A percentile compares a stretch with the other conserved stretches of the same genome.
Evolutionary conservation across 202 grass and related monocot species (phyloP).

Genomic region (Dendrocalamus latiflorus): DNA sequence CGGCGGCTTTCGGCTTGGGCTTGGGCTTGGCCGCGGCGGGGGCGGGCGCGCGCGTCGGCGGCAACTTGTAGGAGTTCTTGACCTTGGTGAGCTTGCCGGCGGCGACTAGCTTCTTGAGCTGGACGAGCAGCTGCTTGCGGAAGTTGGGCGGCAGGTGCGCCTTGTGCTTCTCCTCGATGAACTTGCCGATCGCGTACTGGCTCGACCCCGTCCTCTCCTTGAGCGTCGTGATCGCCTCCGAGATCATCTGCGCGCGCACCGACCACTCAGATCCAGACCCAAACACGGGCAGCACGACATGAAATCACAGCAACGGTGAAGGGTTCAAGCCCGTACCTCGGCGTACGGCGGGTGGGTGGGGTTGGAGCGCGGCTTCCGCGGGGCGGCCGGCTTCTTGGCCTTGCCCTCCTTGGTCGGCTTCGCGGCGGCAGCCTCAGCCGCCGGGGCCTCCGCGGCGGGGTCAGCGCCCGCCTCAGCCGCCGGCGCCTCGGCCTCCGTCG

Average conservation of each 20-base stretch:
- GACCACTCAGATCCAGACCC: background rate
- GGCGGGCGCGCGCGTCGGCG: background rate
- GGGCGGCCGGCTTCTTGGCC: constrained; percentile 58
- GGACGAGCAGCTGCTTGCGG: constrained; percentile 39
- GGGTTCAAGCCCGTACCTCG: constrained; percentile 29
- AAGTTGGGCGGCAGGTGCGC: no score
- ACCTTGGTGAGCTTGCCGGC: no score
- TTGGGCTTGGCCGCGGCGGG: background rate
- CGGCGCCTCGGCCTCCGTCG: constrained; percentile 4
- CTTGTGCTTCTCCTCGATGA: no score
- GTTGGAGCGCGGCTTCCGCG: constrained; percentile 22
- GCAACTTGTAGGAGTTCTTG: constrained; percentile 77
- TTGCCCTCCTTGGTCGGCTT: constrained; percentile 64
- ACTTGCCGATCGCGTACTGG: no score
- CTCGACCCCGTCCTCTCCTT: no score
- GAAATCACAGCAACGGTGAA: background rate
- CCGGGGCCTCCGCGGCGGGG: background rate
- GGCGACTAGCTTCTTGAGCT: constrained; percentile 68
- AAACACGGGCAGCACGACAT: background rate
- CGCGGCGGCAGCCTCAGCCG: background rate
- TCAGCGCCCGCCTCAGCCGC: constrained; percentile 13
- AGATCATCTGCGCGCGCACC: constrained; percentile 56
- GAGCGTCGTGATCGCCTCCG: constrained; percentile 71
- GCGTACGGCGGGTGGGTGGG: constrained; percentile 62
- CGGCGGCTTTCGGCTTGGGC: no score